Evolutionary conservation across 2,329 filamentous ascomycete genomes (phyloP), one percentile per base, ranked within the genome.

Genomic region (Ophiostoma sp.): DNA sequence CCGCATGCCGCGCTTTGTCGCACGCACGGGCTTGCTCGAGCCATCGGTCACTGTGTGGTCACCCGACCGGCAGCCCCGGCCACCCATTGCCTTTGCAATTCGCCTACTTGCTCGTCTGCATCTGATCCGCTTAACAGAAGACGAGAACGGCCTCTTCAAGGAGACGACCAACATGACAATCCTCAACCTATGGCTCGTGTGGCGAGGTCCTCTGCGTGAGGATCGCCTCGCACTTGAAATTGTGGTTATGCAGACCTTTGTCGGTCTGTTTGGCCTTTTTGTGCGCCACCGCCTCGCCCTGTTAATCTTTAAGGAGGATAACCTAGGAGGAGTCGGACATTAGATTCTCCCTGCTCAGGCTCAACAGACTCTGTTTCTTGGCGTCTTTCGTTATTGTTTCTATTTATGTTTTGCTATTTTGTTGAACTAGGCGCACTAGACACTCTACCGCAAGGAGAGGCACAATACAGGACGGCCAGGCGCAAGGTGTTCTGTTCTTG

Each of bases 141-240:
- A 94, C 75, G 82, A 87, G 47, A 79, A 88, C 18, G 91, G 91
- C 7, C 81, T 83, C 72, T 91, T 91, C 8, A 80, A 87, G 38
- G 90, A 95, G 78, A 94, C 89, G 27, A 92, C 87, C 72, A 99
- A 99, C 78, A 84, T 99, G 71, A 99, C 95, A 8, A 85, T 99
- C 64, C 83, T 99, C 73, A 99, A 99, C 76, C 84, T 99, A 68
- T 99, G 94, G 94, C 82, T 99, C 71, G 91, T 98, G 66, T 96
- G 93, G 91, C 89, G 93, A 76, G 95, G 95, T 0, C 93, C 95
- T 2, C 85, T 96, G 83, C 86, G 91, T 71, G 95, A 99, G 77
- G 91, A 97, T 78, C 84, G 86, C 63, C 82, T 99, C 67, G 91
- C 92, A 40, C 81, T 87, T 75, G 92, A 95, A 77, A 84, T 99